Evolutionary conservation across 768 basidiomycete species (phyloP), one percentile per base, ranked within the genome.

Genomic region (Agaricus subrufescens): DNA sequence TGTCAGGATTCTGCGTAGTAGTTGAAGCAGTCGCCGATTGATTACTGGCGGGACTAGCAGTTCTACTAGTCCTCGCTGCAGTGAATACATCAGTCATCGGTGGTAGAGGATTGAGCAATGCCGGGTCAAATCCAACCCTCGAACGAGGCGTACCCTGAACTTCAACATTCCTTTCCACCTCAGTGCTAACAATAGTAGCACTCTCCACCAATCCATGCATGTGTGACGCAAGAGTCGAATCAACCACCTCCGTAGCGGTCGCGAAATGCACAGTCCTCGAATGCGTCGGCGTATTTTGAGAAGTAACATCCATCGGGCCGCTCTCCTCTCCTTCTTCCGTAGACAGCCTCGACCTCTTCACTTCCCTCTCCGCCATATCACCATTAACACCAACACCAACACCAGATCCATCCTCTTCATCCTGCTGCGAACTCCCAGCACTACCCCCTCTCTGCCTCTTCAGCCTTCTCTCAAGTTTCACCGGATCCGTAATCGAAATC

Each of bases 401-500:
- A 73, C 83, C 54, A 45, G 58, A 69, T 19, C 71, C 69, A 58
- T 84, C 87, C 38, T 74, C 80, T 55, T 84, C 85, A 3, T 83
- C 83, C 57, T 66, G 67, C 66, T 78, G 69, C 58, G 78, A 72
- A 47, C 80, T 82, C 12, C 76, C 76, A 15, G 71, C 74, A 31
- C 75, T 78, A 25, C 72, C 76, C 29, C 77, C 77, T 5, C 90
- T 79, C 62, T 84, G 82, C 58, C 90, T 70, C 75, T 92, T 92
- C 63, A 91, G 71, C 57, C 80, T 73, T 29, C 91, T 79, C 69
- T 93, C 91, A 6, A 94, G 74, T 62, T 82, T 78, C 27, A 83
- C 78, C 14, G 87, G 86, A 63, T 91, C 91, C 2, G 87, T 89
- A 54, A 91, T 87, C 5, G 76, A 61, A 37, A 88, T 70, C 64